phyloP scores from a whole-genome alignment of 2,329 filamentous ascomycete genomes.

The Botrytis porri region DNA sequence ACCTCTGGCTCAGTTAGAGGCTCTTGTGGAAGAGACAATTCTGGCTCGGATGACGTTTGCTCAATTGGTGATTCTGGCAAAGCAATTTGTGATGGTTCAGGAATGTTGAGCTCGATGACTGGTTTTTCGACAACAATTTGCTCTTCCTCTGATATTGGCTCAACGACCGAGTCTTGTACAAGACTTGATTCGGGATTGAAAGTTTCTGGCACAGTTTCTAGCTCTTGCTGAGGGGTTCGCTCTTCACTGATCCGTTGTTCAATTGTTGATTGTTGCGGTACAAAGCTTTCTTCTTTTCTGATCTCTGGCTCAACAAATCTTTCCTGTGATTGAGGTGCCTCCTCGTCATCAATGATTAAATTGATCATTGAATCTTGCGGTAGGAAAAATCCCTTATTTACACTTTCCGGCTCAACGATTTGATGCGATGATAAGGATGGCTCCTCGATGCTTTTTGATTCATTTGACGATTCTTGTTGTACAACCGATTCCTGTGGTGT shows the following conservation, averaged over 20 bases:
- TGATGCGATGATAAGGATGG: not conserved
- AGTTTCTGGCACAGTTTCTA: not conserved
- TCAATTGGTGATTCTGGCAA: conserved; percentile 13
- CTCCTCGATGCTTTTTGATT: not conserved
- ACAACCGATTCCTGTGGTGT: not conserved
- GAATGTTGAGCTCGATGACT: not conserved
- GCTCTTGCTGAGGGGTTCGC: not conserved
- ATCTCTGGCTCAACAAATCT: not conserved
- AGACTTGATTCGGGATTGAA: not conserved
- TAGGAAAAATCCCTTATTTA: not conserved
- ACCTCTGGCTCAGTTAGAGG: not conserved
- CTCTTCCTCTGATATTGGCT: not conserved
- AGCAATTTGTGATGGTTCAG: conserved; percentile 4
- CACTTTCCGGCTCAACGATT: not conserved
- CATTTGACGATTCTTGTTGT: not conserved
- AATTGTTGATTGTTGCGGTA: conserved; percentile 1
- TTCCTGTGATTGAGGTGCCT: not conserved
- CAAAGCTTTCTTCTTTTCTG: not conserved
- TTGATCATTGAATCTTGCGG: not conserved
- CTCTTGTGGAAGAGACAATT: not conserved
- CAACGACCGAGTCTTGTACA: not conserved
- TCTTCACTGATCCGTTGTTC: not conserved
- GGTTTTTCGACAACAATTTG: not conserved
- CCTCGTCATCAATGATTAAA: not conserved
- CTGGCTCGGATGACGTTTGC: not conserved